Base-by-base conservation (phyloP, 2,329 filamentous ascomycete genomes). In the Curvularia hawaiiensis region DNA sequence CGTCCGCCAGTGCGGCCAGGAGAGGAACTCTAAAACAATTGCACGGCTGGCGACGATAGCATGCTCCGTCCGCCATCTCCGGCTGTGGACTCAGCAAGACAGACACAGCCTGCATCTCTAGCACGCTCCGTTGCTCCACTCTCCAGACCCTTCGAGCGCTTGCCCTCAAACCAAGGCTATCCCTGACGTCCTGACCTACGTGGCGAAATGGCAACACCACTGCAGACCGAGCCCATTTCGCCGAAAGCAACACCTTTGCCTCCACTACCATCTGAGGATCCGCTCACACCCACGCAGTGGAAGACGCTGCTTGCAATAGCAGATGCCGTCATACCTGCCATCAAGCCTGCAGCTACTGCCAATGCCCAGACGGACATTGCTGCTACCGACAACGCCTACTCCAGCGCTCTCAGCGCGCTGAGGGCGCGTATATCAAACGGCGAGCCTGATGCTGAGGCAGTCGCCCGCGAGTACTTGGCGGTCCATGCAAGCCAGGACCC, bases 261-360 rank as follows among this genome's bases (percentile, higher is more conserved):
- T 26, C 80, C 82, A 1, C 73, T 79, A 3, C 77, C 82, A 16
- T 61, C 71, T 4, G 73, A 78, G 12, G 78, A 82, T 48, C 77
- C 83, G 48, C 79, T 87, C 62, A 83, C 80, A 2, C 72, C 80
- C 12, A 70, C 77, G 2, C 86, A 88, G 79, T 88, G 85, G 85
- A 78, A 75, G 30, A 85, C 83, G 0, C 74, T 88, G 3, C 76
- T 84, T 46, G 81, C 85, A 24, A 79, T 88, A 30, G 78, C 82
- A 9, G 85, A 88, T 60, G 79, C 85, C 1, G 75, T 85, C 18
- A 75, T 91, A 31, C 87, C 88, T 2, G 82, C 86, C 20, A 79
- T 90, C 59, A 80, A 75, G 38, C 76, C 79, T 3, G 72, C 75
- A 0, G 70, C 72, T 3, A 71, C 68, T 0, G 71, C 75, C 8